A percentile compares a stretch with the other conserved stretches of the same genome.
Evolutionary conservation across 352 stramenopile genomes (phyloP).

Genomic region (Pythium aphanidermatum): DNA sequence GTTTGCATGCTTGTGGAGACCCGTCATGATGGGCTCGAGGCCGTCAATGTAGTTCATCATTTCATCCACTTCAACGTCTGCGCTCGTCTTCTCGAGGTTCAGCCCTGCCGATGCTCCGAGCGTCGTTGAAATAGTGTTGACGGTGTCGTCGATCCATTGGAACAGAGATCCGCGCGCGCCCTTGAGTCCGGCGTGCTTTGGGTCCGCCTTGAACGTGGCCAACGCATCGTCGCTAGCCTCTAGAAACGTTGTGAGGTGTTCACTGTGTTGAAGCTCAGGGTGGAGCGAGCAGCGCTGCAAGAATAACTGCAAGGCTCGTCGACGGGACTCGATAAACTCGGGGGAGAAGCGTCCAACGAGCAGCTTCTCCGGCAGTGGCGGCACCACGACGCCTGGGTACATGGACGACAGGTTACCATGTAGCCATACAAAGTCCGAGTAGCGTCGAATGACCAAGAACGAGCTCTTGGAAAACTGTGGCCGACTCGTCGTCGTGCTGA

Average conservation of each 20-base stretch:
- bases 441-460: slow-evolving; percentile 90
- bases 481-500: slow-evolving; percentile 71
- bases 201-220: slow-evolving; percentile 55
- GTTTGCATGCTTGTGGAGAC: slow-evolving; percentile 92
- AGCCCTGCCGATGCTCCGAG: slow-evolving; percentile 34
- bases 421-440: slow-evolving; percentile 96
- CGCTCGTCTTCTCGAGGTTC: slow-evolving; percentile 79
- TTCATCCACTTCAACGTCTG: slow-evolving; percentile 94
- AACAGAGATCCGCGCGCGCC: slow-evolving; percentile 61
- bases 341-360: slow-evolving; percentile 92
- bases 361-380: slow-evolving; percentile 94
- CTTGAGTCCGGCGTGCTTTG: slow-evolving; percentile 42
- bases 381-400: slow-evolving; percentile 90
- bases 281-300: slow-evolving; percentile 71
- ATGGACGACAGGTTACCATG: slow-evolving; percentile 83
- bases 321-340: slow-evolving; percentile 87
- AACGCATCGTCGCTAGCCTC: slow-evolving; percentile 74
- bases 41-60: slow-evolving; percentile 95
- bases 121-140: slow-evolving; percentile 77
- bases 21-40: slow-evolving; percentile 93
- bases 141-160: slow-evolving; percentile 86
- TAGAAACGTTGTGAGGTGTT: slow-evolving; percentile 80
- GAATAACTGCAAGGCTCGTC: slow-evolving; percentile 76
- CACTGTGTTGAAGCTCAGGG: slow-evolving; percentile 78
- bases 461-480: slow-evolving; percentile 81